Evolutionary conservation across 2,329 filamentous ascomycete species (phyloP), one percentile per base, ranked within the genome.

Genomic region (Calonectria hongkongensis): DNA sequence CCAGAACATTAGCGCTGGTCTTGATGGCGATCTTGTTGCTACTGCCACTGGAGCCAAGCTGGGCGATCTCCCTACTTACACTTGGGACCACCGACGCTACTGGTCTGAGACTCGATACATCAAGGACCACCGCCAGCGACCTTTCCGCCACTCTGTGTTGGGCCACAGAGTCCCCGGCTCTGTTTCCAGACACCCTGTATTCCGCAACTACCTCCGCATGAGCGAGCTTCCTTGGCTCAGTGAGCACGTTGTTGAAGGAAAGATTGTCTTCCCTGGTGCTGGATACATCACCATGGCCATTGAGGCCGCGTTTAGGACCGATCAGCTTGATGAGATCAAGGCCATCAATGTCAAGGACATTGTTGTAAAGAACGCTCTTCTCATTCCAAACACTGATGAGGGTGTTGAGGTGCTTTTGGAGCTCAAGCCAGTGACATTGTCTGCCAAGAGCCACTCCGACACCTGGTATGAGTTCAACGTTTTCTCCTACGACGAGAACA

Each of bases 241-340:
- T 2, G 82, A 84, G 43, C 84, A 86, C 66, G 73, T 74, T 4
- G 76, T 85, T 8, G 74, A 80, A 21, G 72, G 72, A 3, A 75
- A 78, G 30, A 70, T 82, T 21, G 77, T 85, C 4, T 85, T 84
- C 69, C 84, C 84, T 1, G 80, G 73, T 10, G 82, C 84, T 3
- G 84, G 80, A 21, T 85, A 84, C 70, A 77, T 85, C 25, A 76
- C 77, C 39, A 81, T 83, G 74, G 81, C 80, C 3, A 79, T 82
- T 4, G 81, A 83, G 68, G 81, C 80, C 10, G 73, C 70, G 2
- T 48, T 74, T 12, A 75, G 74, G 28, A 74, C 74, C 28, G 71
- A 75, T 7, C 66, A 63, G 21, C 36, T 69, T 10, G 71, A 75
- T 21, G 68, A 43, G n/a, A 74, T 74, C 47, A 75, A 73, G 65